A percentile compares a stretch with the other conserved stretches of the same genome.
These are phyloP conservation scores for Botrytis fragariae DNA, from an alignment of 2,329 filamentous ascomycete genomes.

Conservation along the genomic window DNA sequence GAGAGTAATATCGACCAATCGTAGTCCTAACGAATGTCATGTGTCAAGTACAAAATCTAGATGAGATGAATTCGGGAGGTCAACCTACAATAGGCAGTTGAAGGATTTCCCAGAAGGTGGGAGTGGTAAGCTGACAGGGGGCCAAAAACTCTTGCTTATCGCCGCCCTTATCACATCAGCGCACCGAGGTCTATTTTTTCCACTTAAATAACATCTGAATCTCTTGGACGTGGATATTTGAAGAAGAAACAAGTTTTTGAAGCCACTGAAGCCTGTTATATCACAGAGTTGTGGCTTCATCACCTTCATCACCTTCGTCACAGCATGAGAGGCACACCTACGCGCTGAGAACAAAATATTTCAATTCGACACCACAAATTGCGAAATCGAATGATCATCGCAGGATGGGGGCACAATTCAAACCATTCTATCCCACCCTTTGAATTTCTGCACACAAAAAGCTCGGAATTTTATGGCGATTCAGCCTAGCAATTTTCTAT, in stretches of 20 bases:
- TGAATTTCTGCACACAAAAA: background rate
- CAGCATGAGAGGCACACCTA: background rate
- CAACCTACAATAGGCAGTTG: background rate
- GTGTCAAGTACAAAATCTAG: background rate
- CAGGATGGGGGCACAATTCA: background rate
- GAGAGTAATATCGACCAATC: background rate
- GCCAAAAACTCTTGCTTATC: background rate
- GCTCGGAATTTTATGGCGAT: background rate
- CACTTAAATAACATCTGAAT: background rate
- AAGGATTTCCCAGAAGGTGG: slow-evolving; percentile 1
- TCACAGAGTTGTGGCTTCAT: background rate
- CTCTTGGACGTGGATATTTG: background rate
- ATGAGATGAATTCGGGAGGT: background rate
- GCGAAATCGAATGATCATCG: background rate
- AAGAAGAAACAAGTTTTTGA: background rate
- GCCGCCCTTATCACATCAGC: slow-evolving; percentile 7
- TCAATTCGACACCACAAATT: background rate
- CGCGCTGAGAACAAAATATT: background rate
- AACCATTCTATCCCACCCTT: background rate
- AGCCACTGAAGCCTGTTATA: background rate
- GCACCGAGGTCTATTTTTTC: background rate
- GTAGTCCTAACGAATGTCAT: background rate
- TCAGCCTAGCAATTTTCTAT: background rate
- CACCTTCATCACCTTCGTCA: background rate
- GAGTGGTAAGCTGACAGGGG: slow-evolving; percentile 6